Evolutionary conservation across 2,329 filamentous ascomycete genomes (phyloP), one percentile per base, ranked within the genome.

Genomic region (Fusarium sp.): DNA sequence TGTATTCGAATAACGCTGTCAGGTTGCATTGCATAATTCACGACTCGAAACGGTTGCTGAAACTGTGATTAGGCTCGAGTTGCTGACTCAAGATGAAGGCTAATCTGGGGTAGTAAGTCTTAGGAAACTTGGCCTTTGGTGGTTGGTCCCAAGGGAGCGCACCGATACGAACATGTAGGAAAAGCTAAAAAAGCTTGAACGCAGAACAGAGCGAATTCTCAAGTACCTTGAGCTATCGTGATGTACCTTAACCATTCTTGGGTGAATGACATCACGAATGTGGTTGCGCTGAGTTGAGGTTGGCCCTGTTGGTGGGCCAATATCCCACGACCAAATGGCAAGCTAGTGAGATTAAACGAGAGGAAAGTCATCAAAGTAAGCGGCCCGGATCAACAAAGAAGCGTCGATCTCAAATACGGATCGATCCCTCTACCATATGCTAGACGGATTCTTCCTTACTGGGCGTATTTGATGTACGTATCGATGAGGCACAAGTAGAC

Each of bases 21-120:
- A 31, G 21, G 17, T 28, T 28, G 15, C 34, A 34, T 17, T n/a
- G 24, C 34, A 36, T 36, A 36, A 42, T n/a, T 21, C 34, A 65
- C 44, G 64, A 67, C 52, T 59, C 65, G 34, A 34, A 28, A 34
- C 17, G 14, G 21, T 14, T 38, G 19, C 33, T 33, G 21, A 38
- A 64, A 21, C 9, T 39, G 24, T 34, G 36, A 43, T 21, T 31
- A 33, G 43, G 33, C 38, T 31, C n/a, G 14, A 53, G 24, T 36
- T 43, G 26, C 63, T 58, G 58, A 64, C 45, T 65, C 55, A 34
- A 44, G 21, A 28, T 15, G 38, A 15, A 19, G 33, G n/a, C n/a
- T 26, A 51, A 39, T 21, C n/a, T n/a, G 9, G 34, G 44, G 24
- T 42, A 39, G 34, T 15, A 22, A n/a, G 11, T 38, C 22, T 8